A percentile compares a stretch with the other conserved stretches of the same genome.
Evolutionary conservation across 192 early-diverging fungal species (phyloP).

Genomic region (Blastocladiella britannica): DNA sequence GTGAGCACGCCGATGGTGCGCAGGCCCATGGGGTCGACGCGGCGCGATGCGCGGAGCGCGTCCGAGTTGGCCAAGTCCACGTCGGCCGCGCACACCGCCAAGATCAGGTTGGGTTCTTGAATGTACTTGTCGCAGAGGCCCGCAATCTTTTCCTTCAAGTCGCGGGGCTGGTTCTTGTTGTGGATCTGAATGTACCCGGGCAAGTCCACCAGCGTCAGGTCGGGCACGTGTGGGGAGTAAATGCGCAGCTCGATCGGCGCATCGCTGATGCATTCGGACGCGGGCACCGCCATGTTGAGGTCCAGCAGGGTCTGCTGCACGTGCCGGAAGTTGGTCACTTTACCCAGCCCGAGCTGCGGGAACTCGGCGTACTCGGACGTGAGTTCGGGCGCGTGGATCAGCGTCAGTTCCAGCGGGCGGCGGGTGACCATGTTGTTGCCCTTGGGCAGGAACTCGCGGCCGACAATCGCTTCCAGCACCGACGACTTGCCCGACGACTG

Average conservation of each 20-base stretch:
- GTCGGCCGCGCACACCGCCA: slow-evolving; percentile 66
- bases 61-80: slow-evolving; percentile 74
- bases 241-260: slow-evolving; percentile 66
- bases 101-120: slow-evolving; percentile 56
- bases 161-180: slow-evolving; percentile 56
- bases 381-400: slow-evolving; percentile 54
- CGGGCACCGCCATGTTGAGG: slow-evolving; percentile 83
- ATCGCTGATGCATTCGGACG: slow-evolving; percentile 70
- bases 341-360: slow-evolving; percentile 62
- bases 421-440: slow-evolving; percentile 68
- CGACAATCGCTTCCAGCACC: slow-evolving; percentile 68
- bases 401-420: slow-evolving; percentile 62
- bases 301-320: slow-evolving; percentile 86
- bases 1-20: slow-evolving; percentile 70
- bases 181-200: slow-evolving; percentile 76
- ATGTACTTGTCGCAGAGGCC: slow-evolving; percentile 67
- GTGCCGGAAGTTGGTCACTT: slow-evolving; percentile 68
- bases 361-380: slow-evolving; percentile 69
- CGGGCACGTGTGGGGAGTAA: slow-evolving; percentile 65
- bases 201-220: slow-evolving; percentile 61
- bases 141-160: slow-evolving; percentile 56
- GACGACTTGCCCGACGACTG: slow-evolving; percentile 75
- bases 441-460: slow-evolving; percentile 69
- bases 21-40: slow-evolving; percentile 54
- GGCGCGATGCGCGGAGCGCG: slow-evolving; percentile 53